Evolutionary conservation across 805 yeast species (phyloP).

Genomic region (Tetrapisispora iriomotensis): DNA sequence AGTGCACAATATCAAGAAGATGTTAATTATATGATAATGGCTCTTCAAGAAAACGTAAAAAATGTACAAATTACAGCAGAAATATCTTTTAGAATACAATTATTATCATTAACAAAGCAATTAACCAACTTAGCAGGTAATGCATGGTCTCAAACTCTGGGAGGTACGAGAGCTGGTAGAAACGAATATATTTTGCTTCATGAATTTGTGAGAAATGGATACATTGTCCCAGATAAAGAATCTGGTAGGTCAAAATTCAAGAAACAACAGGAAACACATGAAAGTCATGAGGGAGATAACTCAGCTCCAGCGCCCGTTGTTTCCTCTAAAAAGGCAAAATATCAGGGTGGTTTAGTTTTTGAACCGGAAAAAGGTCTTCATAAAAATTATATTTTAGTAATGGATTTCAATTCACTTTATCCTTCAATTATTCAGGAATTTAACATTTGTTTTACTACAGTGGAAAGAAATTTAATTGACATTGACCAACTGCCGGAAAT

Average conservation of each 20-base stretch:
- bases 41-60: conserved; percentile 55
- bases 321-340: conserved; percentile 58
- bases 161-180: conserved; percentile 94
- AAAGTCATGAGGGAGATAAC: conserved; percentile 26
- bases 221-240: conserved; percentile 81
- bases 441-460: conserved; percentile 95
- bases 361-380: conserved; percentile 95
- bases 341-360: conserved; percentile 88
- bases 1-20: conserved; percentile 58
- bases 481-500: conserved; percentile 57
- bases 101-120: conserved; percentile 81
- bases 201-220: conserved; percentile 74
- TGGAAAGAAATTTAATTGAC: conserved; percentile 51
- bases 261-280: conserved; percentile 22
- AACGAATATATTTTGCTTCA: conserved; percentile 88
- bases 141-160: conserved; percentile 90
- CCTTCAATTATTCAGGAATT: conserved; percentile 96
- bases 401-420: conserved; percentile 96
- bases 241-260: conserved; percentile 32
- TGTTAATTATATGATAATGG: conserved; percentile 55
- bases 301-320: conserved; percentile 34
- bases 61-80: conserved; percentile 66
- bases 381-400: conserved; percentile 77
- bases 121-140: conserved; percentile 92
- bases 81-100: conserved; percentile 73